Evolutionary conservation across 345 rosid genomes (phyloP).

Genomic region (Eucalyptus erythrocorys): DNA sequence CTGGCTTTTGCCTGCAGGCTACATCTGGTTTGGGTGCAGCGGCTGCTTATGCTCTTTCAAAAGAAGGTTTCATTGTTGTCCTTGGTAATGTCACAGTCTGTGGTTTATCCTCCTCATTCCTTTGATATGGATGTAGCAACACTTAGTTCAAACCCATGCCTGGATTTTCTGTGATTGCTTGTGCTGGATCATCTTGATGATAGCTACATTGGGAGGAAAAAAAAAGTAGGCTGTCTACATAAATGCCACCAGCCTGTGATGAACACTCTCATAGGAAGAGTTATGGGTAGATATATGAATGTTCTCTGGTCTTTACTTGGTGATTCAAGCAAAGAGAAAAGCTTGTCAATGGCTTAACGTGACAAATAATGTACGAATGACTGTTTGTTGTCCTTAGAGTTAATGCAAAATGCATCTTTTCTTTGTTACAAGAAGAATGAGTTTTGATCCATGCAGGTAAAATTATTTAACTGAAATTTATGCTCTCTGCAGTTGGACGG

Average conservation of each 20-base stretch:
- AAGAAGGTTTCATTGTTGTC: slow-evolving; percentile 57
- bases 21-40: slow-evolving; percentile 85
- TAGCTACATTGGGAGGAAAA: not conserved
- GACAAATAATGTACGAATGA: not conserved
- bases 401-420: not conserved
- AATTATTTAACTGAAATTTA: not conserved
- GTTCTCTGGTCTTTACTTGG: not conserved
- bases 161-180: not conserved
- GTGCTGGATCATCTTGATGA: not conserved
- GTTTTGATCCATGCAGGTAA: not conserved
- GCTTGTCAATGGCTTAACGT: not conserved
- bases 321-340: not conserved
- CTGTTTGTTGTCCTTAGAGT: not conserved
- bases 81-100: slow-evolving; percentile 36
- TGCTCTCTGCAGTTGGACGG: slow-evolving; percentile 60
- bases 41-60: slow-evolving; percentile 61
- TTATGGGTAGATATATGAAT: not conserved
- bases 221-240: not conserved
- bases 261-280: not conserved
- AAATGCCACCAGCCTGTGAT: not conserved
- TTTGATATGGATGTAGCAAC: not conserved
- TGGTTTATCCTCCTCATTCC: not conserved
- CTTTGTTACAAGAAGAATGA: not conserved
- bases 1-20: slow-evolving; percentile 27
- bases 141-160: not conserved